Evolutionary conservation across 225 moss, liverwort and hornwort species (phyloP).

Genomic region (Marchantia polymorpha): DNA sequence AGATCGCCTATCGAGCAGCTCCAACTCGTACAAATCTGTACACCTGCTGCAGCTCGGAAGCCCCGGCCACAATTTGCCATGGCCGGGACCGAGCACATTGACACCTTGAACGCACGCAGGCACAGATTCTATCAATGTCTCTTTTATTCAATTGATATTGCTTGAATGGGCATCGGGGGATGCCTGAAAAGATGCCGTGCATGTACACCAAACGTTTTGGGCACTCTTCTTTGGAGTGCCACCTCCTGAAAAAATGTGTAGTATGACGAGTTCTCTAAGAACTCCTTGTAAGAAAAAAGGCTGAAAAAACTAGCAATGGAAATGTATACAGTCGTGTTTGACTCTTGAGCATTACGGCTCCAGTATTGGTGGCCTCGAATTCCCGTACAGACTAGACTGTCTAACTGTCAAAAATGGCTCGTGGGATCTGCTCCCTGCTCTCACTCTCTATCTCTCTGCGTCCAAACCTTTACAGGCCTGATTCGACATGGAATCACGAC

Average conservation of each 20-base stretch:
- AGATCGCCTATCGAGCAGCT: no score
- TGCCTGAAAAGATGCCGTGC: not conserved
- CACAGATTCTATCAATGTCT: not conserved
- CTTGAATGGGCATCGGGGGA: slow-evolving; percentile 14
- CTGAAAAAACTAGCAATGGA: not conserved
- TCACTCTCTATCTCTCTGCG: no score
- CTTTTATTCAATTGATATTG: slow-evolving; percentile 15
- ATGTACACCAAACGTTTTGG: slow-evolving; percentile 15
- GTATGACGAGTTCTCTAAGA: not conserved
- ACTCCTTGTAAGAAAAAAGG: not conserved
- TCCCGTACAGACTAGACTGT: slow-evolving; percentile 21
- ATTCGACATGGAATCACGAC: not conserved
- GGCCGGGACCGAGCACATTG: no score
- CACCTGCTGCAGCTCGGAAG: not conserved
- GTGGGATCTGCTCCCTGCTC: no score
- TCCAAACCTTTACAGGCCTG: slow-evolving; percentile 2
- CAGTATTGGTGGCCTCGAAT: slow-evolving; percentile 22
- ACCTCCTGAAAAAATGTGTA: slow-evolving; percentile 19
- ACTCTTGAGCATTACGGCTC: slow-evolving; percentile 10
- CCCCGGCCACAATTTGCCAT: not conserved
- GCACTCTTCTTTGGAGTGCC: slow-evolving; percentile 15
- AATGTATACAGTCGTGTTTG: slow-evolving; percentile 17
- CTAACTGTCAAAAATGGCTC: slow-evolving; percentile 24
- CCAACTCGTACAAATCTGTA: not conserved
- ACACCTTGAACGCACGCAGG: no score